Evolutionary conservation across 345 rosid species (phyloP).

Genomic region (Hibiscus mutabilis): DNA sequence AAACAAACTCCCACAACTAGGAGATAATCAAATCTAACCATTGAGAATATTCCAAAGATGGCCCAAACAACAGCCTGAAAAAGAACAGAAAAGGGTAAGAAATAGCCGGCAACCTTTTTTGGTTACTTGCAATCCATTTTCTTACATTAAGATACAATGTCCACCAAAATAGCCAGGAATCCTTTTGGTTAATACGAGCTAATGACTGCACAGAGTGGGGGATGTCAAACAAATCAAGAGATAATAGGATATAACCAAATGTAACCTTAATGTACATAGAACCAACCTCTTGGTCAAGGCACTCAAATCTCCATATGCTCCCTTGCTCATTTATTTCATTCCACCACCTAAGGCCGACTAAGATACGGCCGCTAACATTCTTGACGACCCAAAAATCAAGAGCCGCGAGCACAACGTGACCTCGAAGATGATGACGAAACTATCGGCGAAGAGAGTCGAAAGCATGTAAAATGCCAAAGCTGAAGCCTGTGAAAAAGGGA

Average conservation of each 20-base stretch:
- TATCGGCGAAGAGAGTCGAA: constrained; percentile 33
- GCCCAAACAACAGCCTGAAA: constrained; percentile 53
- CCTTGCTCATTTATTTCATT: constrained; percentile 39
- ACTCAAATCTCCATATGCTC: constrained; percentile 42
- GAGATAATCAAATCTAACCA: constrained; percentile 51
- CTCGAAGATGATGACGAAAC: constrained; percentile 41
- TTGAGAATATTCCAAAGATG: constrained; percentile 52
- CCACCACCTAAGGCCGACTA: constrained; percentile 51
- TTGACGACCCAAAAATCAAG: constrained; percentile 52
- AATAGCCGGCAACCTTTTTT: no score
- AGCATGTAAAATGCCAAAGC: constrained; percentile 45
- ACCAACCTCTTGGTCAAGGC: constrained; percentile 43
- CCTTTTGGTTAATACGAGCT: constrained; percentile 3
- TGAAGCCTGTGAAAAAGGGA: constrained; percentile 24
- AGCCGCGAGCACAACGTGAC: constrained; percentile 42
- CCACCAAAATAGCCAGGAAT: constrained; percentile 62
- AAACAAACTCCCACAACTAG: constrained; percentile 62
- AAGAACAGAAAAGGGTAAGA: neutral
- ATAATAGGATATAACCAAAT: neutral
- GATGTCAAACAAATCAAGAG: neutral
- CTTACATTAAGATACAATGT: constrained; percentile 57
- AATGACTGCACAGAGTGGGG: neutral
- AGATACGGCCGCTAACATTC: constrained; percentile 44
- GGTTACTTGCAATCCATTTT: no score
- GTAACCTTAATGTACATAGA: neutral